Evolutionary conservation across 2,329 filamentous ascomycete species (phyloP), one percentile per base, ranked within the genome.

Genomic region (Pseudogymnoascus sp.): DNA sequence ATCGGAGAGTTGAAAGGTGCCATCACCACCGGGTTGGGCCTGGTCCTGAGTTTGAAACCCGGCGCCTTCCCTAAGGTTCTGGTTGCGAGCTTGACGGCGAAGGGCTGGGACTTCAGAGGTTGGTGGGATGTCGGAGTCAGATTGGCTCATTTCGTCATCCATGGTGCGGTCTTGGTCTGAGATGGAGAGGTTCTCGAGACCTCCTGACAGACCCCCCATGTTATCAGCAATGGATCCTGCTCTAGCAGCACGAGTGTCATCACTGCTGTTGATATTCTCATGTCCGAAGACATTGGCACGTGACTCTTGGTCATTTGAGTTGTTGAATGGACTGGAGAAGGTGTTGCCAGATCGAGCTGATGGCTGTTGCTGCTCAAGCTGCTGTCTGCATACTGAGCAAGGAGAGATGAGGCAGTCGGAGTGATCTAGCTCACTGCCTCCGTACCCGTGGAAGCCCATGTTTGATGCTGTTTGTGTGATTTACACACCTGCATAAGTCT

Each of bases 391-490:
- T 19, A 2, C 50, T 33, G 50, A 57, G 50, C 50, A 33, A 6
- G 50, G 50, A 33, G 9, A 57, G n/a, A 13, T 19, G 4, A 19
- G 8, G n/a, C 50, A 57, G 3, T 33, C 50, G 13, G 28, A 57
- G 50, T 57, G 50, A 33, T 57, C 50, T 4, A 57, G n/a, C 8
- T 57, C 50, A 19, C 50, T 57, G 50, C 50, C 50, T 57, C 50
- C 50, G 33, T 57, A 57, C 9, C 50, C 50, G 13, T 57, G 50
- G 50, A 57, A 57, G n/a, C 50, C 50, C 50, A 57, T 57, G n/a
- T 19, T 57, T 11, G 50, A 33, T 19, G n/a, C 50, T 57, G 28
- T 31, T 19, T 57, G 50, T 57, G n/a, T 11, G 26, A 19, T 33
- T 57, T 19, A 19, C n/a, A 10, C 50, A 33, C 28, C 7, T 2